Conservation (phyloP, 192 early-diverging fungal species). For the Thamnidium elegans region DNA sequence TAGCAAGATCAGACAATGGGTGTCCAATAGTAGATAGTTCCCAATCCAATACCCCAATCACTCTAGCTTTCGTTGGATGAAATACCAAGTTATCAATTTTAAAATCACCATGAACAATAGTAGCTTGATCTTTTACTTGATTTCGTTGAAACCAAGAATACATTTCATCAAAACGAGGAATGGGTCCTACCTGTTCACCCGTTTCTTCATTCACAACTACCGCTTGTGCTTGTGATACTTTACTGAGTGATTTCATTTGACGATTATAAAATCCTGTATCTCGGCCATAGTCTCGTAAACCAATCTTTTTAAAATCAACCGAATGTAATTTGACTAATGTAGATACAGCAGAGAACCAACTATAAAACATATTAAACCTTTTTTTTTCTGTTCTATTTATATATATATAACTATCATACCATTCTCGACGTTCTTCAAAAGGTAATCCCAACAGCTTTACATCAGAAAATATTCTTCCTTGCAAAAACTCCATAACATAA, state of each 20-base stretch:
- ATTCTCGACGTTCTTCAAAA: constrained; percentile 49
- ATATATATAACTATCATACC: constrained; percentile 21
- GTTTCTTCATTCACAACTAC: constrained; percentile 51
- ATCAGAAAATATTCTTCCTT: constrained; percentile 84
- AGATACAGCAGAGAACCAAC: constrained; percentile 70
- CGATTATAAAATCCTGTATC: constrained; percentile 76
- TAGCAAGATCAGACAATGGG: constrained; percentile 88
- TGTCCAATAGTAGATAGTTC: constrained; percentile 90
- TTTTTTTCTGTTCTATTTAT: constrained; percentile 16
- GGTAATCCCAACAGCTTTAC: constrained; percentile 53
- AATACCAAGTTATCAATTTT: constrained; percentile 81
- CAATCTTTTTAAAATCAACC: constrained; percentile 62
- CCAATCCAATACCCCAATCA: constrained; percentile 95
- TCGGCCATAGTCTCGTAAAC: constrained; percentile 70
- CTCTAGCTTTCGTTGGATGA: constrained; percentile 67
- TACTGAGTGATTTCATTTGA: constrained; percentile 68
- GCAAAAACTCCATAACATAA: constrained; percentile 84
- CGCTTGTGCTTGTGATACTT: constrained; percentile 69
- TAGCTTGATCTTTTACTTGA: constrained; percentile 69
- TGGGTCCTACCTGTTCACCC: constrained; percentile 55
- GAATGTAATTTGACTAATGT: constrained; percentile 79
- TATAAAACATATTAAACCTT: constrained; percentile 15
- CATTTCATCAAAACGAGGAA: constrained; percentile 71
- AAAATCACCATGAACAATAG: constrained; percentile 92
- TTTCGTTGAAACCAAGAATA: constrained; percentile 72